Evolutionary conservation across 768 basidiomycete species (phyloP).

Genomic region (Trametes cingulata): DNA sequence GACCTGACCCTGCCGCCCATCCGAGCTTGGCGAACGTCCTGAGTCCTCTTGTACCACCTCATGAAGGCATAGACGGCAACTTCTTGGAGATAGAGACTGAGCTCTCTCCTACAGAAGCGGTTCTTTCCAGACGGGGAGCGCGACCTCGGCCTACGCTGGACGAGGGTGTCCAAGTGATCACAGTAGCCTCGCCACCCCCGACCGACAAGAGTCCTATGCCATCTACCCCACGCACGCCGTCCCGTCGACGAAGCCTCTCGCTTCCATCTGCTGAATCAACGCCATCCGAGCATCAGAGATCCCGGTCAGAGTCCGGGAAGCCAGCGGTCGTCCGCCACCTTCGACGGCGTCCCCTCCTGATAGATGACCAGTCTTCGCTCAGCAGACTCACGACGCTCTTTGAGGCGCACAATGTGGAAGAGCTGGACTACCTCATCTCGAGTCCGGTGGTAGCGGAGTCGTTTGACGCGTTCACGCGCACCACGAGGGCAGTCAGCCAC

Average conservation of each 20-base stretch:
- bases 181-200: slow-evolving; percentile 12
- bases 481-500: neutral
- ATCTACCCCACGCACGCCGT: slow-evolving; percentile 13
- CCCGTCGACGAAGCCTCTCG: slow-evolving; percentile 18
- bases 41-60: slow-evolving; percentile 23
- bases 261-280: slow-evolving; percentile 6
- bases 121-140: neutral
- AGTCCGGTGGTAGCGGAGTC: slow-evolving; percentile 26
- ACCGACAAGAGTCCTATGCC: slow-evolving; percentile 12
- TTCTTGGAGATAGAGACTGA: slow-evolving; percentile 15
- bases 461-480: slow-evolving; percentile 19
- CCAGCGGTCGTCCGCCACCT: slow-evolving; percentile 28
- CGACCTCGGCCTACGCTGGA: neutral
- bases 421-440: slow-evolving; percentile 35
- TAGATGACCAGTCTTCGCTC: slow-evolving; percentile 41
- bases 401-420: slow-evolving; percentile 38
- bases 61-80: slow-evolving; percentile 20
- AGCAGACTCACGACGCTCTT: slow-evolving; percentile 40
- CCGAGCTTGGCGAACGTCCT: neutral
- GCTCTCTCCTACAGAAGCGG: slow-evolving; percentile 15
- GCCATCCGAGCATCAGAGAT: slow-evolving; percentile 16
- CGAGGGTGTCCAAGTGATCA: slow-evolving; percentile 10
- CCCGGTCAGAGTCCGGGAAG: slow-evolving; percentile 20
- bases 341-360: slow-evolving; percentile 40
- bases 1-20: neutral